A percentile compares a stretch with the other conserved stretches of the same genome.
These are phyloP conservation scores for Harringtonia aguacate DNA, from an alignment of 2,329 filamentous ascomycete species.

Conservation along the genomic window DNA sequence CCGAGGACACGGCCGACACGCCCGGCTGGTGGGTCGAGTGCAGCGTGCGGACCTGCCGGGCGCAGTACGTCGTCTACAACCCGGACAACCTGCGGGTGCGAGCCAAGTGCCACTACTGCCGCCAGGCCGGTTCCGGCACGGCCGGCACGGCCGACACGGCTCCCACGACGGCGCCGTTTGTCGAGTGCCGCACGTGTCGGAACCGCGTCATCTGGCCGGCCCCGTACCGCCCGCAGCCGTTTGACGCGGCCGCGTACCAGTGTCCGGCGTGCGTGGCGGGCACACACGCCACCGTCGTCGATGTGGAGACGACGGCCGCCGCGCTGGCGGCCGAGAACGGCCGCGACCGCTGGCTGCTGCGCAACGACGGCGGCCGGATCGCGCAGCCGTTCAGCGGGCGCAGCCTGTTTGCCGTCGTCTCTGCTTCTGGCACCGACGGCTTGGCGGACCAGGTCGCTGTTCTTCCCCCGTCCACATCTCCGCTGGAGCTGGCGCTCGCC, in stretches of 20 bases:
- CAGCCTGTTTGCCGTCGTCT: conserved; percentile 20
- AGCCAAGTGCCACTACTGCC: conserved; percentile 39
- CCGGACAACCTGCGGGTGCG: conserved; percentile 27
- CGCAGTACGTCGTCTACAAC: conserved; percentile 40
- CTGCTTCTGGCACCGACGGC: conserved; percentile 16
- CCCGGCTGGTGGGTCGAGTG: conserved; percentile 37
- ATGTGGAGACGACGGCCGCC: conserved; percentile 24
- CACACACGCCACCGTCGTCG: conserved; percentile 22
- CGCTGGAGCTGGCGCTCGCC: conserved; percentile 7
- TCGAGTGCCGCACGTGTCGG: conserved; percentile 32
- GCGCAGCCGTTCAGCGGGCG: conserved; percentile 24
- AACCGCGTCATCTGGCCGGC: conserved; percentile 36
- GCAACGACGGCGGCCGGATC: conserved; percentile 25
- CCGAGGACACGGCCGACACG: conserved; percentile 19
- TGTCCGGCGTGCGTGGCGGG: conserved; percentile 30
- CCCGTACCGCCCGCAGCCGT: conserved; percentile 26
- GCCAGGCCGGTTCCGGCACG: conserved; percentile 15
- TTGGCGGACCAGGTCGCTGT: conserved; percentile 14
- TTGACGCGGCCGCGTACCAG: conserved; percentile 21
- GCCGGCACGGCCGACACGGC: conserved; percentile 1
- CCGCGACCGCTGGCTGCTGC: conserved; percentile 30
- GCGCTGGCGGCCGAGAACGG: conserved; percentile 29
- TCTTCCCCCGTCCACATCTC: not conserved
- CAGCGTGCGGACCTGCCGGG: conserved; percentile 27
- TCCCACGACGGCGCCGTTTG: conserved; percentile 21